Conservation (phyloP, 2,329 filamentous ascomycete species). For the Aspergillus brunneoviolaceus region DNA sequence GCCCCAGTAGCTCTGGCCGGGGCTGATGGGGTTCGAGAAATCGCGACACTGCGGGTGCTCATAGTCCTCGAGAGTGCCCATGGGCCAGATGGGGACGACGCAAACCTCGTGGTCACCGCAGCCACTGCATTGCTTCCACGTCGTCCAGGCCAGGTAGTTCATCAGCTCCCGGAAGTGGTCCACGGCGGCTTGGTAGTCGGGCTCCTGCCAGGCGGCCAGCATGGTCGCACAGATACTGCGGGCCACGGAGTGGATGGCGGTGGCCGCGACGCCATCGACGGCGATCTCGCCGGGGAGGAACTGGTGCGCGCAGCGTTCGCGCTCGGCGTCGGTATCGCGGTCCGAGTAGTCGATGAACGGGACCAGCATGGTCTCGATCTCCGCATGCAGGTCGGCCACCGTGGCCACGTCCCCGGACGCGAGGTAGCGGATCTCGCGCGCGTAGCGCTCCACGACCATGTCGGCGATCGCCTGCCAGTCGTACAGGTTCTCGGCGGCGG, state of each 20-base stretch:
- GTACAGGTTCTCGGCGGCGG: slow-evolving; percentile 31
- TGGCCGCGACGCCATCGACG: slow-evolving; percentile 22
- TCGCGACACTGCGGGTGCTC: slow-evolving; percentile 48
- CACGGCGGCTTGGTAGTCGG: slow-evolving; percentile 26
- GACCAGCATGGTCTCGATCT: slow-evolving; percentile 30
- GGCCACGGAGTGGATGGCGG: slow-evolving; percentile 32
- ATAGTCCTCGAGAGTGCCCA: slow-evolving; percentile 57
- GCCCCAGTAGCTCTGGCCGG: slow-evolving; percentile 32
- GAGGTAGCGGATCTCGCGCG: slow-evolving; percentile 51
- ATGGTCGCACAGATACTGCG: slow-evolving; percentile 35
- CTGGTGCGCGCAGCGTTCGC: slow-evolving; percentile 35
- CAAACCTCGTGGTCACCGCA: slow-evolving; percentile 58
- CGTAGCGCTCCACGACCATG: slow-evolving; percentile 64
- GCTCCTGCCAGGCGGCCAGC: slow-evolving; percentile 22
- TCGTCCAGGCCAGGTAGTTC: slow-evolving; percentile 57
- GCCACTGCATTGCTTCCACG: slow-evolving; percentile 57
- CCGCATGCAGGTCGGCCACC: slow-evolving; percentile 24
- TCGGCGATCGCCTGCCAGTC: slow-evolving; percentile 70
- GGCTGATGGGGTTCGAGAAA: slow-evolving; percentile 20
- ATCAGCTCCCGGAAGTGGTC: slow-evolving; percentile 44
- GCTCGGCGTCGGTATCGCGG: slow-evolving; percentile 28
- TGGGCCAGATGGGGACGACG: slow-evolving; percentile 65
- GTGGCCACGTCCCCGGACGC: slow-evolving; percentile 27
- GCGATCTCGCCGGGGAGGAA: slow-evolving; percentile 29
- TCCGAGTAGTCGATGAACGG: slow-evolving; percentile 38